phyloP scores from a whole-genome alignment of 2,329 filamentous ascomycete species.

The Colletotrichum salicis region DNA sequence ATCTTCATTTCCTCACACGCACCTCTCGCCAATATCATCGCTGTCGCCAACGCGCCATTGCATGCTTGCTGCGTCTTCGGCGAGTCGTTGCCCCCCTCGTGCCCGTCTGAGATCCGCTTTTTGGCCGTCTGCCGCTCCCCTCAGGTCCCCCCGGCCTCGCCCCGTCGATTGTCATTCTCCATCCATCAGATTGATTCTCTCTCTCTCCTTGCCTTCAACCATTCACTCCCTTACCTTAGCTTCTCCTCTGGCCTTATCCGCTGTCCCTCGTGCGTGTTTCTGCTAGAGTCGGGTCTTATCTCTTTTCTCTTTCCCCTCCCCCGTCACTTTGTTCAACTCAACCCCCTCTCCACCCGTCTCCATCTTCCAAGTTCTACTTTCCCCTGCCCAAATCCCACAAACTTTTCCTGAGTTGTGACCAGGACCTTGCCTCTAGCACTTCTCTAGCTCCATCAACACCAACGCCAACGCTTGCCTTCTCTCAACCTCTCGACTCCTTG shows the following conservation, averaged over 20 bases:
- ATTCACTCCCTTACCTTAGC: background rate
- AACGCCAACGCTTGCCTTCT: background rate
- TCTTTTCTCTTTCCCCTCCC: conserved; percentile 33
- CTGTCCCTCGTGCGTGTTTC: conserved; percentile 1
- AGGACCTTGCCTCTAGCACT: conserved; percentile 6
- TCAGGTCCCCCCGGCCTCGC: background rate
- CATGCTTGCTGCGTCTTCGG: conserved; percentile 3
- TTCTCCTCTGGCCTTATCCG: background rate
- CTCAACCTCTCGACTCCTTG: background rate
- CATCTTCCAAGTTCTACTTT: conserved; percentile 7
- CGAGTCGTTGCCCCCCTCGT: conserved; percentile 6
- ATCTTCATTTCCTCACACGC: background rate
- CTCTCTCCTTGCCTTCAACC: background rate
- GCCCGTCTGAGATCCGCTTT: background rate
- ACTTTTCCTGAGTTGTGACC: conserved; percentile 28
- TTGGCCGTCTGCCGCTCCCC: conserved; percentile 9
- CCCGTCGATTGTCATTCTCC: conserved; percentile 8
- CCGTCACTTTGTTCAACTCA: conserved; percentile 3
- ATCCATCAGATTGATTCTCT: background rate
- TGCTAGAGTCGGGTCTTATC: conserved; percentile 17
- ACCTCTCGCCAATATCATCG: background rate
- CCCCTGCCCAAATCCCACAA: conserved; percentile 20
- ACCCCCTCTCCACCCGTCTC: conserved; percentile 29
- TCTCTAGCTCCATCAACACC: conserved; percentile 1
- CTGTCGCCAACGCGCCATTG: conserved; percentile 10